Conservation (phyloP, 192 early-diverging fungal genomes). For the Glomus cerebriforme region DNA sequence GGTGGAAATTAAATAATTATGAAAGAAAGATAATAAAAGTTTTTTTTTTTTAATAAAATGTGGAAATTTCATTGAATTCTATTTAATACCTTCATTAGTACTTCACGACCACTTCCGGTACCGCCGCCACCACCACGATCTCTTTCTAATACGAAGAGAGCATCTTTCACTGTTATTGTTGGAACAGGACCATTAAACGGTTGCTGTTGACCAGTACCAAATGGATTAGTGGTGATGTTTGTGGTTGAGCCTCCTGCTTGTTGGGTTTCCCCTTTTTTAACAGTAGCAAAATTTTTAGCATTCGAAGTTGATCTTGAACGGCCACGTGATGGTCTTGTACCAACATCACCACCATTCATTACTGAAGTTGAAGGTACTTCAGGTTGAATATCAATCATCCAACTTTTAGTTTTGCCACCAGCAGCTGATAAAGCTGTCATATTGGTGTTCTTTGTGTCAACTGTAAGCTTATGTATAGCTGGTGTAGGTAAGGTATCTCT, state of each 20-base stretch:
- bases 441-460: constrained; percentile 59
- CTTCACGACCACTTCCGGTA: constrained; percentile 41
- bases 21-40: not conserved
- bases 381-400: constrained; percentile 48
- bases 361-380: constrained; percentile 9
- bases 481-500: constrained; percentile 43
- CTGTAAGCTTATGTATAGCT: constrained; percentile 47
- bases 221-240: constrained; percentile 26
- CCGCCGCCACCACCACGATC: constrained; percentile 56
- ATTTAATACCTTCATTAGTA: constrained; percentile 48
- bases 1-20: not conserved
- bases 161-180: constrained; percentile 71
- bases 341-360: not conserved
- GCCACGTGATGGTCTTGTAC: not conserved
- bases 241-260: not conserved
- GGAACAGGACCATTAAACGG: constrained; percentile 24
- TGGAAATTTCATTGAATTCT: not conserved
- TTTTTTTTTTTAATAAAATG: not conserved
- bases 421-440: constrained; percentile 58
- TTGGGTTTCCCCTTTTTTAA: constrained; percentile 15
- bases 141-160: constrained; percentile 72
- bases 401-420: constrained; percentile 56
- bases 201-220: constrained; percentile 33
- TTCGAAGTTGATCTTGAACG: constrained; percentile 4
- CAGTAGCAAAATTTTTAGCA: not conserved